Percentiles rank a stretch among this genome's conserved stretches.
phyloP scores from a whole-genome alignment of 805 yeast genomes.

The Myxozyma neotropica region DNA sequence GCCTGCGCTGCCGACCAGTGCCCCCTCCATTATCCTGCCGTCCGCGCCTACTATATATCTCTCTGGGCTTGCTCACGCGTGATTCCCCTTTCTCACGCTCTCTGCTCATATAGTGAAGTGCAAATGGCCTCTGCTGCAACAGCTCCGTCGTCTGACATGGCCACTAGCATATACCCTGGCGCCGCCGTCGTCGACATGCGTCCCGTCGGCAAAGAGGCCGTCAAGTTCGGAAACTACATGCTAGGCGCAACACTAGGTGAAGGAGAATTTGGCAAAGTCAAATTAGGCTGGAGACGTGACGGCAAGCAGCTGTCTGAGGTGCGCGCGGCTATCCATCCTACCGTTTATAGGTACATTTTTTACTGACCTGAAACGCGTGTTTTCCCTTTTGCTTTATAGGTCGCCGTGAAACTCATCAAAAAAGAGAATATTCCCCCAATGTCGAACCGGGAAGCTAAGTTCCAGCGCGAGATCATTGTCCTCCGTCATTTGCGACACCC shows the following conservation, averaged over 20 bases:
- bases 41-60: too few relatives aligned
- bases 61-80: too few relatives aligned
- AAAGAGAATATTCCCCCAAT: slow-evolving; percentile 86
- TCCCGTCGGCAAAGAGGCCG: slow-evolving; percentile 27
- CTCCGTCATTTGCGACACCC: slow-evolving; percentile 82
- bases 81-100: slow-evolving; percentile 2
- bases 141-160: neutral
- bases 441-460: slow-evolving; percentile 82
- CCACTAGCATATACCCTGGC: slow-evolving; percentile 4
- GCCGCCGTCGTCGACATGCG: slow-evolving; percentile 27
- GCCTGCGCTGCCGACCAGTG: too few relatives aligned
- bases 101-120: neutral
- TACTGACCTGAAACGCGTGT: neutral
- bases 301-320: slow-evolving; percentile 54
- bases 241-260: slow-evolving; percentile 94
- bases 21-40: too few relatives aligned
- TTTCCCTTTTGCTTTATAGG: slow-evolving; percentile 63
- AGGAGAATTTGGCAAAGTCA: slow-evolving; percentile 98
- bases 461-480: slow-evolving; percentile 91
- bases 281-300: slow-evolving; percentile 91
- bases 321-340: neutral
- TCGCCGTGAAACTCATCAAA: slow-evolving; percentile 89
- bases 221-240: slow-evolving; percentile 80
- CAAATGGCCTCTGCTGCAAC: neutral
- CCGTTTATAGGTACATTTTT: neutral